These are phyloP conservation scores for Aaosphaeria pasadenensis DNA, from an alignment of 2,329 filamentous ascomycete genomes.

Conservation along the genomic window DNA sequence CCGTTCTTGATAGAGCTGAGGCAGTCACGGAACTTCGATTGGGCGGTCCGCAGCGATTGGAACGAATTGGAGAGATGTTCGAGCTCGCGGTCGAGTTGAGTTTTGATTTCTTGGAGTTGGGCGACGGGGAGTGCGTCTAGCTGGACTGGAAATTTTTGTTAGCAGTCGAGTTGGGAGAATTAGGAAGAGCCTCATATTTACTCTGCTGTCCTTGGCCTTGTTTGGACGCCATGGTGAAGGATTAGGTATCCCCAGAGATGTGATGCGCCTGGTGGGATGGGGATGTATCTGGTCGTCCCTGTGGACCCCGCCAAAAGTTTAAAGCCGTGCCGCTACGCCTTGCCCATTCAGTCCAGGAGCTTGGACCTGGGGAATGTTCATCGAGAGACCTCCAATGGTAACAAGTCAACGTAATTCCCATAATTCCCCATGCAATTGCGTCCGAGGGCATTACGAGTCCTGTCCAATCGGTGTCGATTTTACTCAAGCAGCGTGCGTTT, in stretches of 20 bases:
- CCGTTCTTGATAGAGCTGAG: constrained; percentile 69
- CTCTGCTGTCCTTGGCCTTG: constrained; percentile 28
- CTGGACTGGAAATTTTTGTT: constrained; percentile 46
- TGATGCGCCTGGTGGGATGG: background rate
- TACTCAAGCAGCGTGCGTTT: background rate
- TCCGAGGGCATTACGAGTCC: too few relatives aligned
- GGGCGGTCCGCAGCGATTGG: constrained; percentile 82
- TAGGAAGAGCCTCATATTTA: constrained; percentile 8
- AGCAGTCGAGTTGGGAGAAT: background rate
- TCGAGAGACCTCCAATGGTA: too few relatives aligned
- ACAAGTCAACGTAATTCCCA: too few relatives aligned
- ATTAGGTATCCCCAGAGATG: too few relatives aligned
- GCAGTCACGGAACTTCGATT: constrained; percentile 90
- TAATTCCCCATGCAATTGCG: too few relatives aligned
- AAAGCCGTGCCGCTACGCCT: background rate
- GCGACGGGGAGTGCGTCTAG: constrained; percentile 76
- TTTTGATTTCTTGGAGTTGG: constrained; percentile 88
- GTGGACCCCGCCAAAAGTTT: background rate
- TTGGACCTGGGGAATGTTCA: background rate
- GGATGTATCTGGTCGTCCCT: background rate
- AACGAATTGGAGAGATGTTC: constrained; percentile 91
- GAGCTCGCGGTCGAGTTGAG: constrained; percentile 93
- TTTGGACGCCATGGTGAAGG: constrained; percentile 16
- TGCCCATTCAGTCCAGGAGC: background rate
- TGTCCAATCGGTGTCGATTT: too few relatives aligned